These are phyloP conservation scores for Sporothrix brasiliensis DNA, from an alignment of 2,329 filamentous ascomycete genomes.

Conservation along the genomic window DNA sequence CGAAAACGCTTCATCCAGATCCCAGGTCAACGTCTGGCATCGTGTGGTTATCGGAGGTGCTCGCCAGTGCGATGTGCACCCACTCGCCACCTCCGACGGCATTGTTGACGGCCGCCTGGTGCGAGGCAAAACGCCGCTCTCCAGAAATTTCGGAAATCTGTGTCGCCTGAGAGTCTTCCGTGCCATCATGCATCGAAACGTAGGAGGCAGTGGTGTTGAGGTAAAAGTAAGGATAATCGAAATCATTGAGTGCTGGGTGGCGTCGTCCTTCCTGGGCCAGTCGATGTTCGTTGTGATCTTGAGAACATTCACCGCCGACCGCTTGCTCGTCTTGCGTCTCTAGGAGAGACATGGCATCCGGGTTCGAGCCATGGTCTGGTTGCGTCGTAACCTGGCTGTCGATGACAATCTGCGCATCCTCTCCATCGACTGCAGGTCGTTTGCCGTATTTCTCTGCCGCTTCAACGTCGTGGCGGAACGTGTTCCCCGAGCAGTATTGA, in stretches of 20 bases:
- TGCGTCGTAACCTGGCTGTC: conserved; percentile 30
- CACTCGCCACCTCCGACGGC: conserved; percentile 35
- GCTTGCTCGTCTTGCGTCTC: neutral
- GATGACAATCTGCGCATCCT: neutral
- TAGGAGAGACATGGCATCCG: neutral
- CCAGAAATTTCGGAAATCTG: neutral
- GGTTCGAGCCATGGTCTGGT: neutral
- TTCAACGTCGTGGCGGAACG: conserved; percentile 65
- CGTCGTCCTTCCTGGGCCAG: neutral
- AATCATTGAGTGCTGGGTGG: too few species aligned
- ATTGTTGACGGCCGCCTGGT: conserved; percentile 40
- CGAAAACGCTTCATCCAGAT: neutral
- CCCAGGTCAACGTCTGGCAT: conserved; percentile 45
- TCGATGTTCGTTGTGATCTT: too few species aligned
- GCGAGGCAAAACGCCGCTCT: conserved; percentile 38
- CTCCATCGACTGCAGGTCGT: neutral
- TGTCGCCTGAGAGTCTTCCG: neutral
- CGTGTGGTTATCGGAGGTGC: conserved; percentile 48
- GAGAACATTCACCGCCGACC: neutral
- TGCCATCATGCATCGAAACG: neutral
- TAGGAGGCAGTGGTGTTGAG: neutral
- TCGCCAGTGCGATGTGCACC: conserved; percentile 43
- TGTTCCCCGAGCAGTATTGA: conserved; percentile 60
- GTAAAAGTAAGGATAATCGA: conserved; percentile 25
- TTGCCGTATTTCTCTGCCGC: conserved; percentile 18